Evolutionary conservation across 106 monocot genomes (phyloP).

Genomic region (Dendrobium huoshanense): DNA sequence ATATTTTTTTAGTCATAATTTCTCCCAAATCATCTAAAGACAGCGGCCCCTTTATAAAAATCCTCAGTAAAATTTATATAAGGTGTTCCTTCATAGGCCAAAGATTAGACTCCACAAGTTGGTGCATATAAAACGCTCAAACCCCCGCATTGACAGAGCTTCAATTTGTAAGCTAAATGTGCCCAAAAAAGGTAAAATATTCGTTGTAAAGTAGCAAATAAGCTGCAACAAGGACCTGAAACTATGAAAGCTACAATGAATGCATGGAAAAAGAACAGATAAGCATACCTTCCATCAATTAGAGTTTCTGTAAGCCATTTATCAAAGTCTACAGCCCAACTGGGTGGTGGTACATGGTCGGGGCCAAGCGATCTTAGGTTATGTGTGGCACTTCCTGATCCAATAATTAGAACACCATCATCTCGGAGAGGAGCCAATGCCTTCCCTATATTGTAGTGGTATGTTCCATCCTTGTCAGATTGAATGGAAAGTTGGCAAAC

Average conservation of each 20-base stretch:
- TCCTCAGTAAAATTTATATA: too few species aligned
- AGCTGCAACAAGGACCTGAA: neutral
- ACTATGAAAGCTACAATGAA: neutral
- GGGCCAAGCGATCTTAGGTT: constrained; percentile 31
- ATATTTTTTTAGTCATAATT: too few species aligned
- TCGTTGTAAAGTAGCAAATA: neutral
- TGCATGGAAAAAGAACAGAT: neutral
- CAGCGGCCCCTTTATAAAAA: too few species aligned
- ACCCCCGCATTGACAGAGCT: too few species aligned
- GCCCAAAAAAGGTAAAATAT: neutral
- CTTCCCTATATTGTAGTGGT: constrained; percentile 71
- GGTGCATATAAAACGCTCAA: too few species aligned
- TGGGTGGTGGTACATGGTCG: constrained; percentile 15
- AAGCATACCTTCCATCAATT: constrained; percentile 27
- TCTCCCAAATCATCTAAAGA: too few species aligned
- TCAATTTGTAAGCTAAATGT: neutral
- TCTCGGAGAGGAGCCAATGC: constrained; percentile 62
- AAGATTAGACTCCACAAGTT: too few species aligned
- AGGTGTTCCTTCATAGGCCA: too few species aligned
- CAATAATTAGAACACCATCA: constrained; percentile 61
- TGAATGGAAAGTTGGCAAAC: constrained; percentile 80
- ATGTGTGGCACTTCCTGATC: constrained; percentile 82
- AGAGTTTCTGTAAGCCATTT: constrained; percentile 53
- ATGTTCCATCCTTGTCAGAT: constrained; percentile 32
- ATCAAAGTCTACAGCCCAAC: constrained; percentile 58